phyloP scores from a whole-genome alignment of 257 asterid species.

The Solanum virginianum region DNA sequence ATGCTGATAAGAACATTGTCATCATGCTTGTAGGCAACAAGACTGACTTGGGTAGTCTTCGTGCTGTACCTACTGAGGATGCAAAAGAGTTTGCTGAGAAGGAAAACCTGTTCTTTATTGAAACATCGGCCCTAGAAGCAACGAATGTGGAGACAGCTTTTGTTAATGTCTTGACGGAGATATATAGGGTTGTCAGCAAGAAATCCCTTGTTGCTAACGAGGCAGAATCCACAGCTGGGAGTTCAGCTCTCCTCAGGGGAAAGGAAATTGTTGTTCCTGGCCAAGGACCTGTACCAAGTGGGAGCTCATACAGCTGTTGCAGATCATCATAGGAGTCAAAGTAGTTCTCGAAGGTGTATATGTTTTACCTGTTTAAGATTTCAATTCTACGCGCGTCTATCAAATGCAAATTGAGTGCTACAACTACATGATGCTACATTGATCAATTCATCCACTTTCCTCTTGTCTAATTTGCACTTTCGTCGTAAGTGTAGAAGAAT shows the following conservation, averaged over 20 bases:
- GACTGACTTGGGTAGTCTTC: constrained; percentile 52
- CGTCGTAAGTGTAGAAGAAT: background rate
- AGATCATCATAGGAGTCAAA: constrained; percentile 27
- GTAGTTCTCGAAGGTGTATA: background rate
- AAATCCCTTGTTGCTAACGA: constrained; percentile 71
- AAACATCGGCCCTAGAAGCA: constrained; percentile 83
- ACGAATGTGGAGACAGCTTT: constrained; percentile 82
- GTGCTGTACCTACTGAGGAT: constrained; percentile 64
- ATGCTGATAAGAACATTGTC: constrained; percentile 74
- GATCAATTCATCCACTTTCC: background rate
- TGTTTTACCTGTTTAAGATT: background rate
- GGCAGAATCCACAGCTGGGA: constrained; percentile 59
- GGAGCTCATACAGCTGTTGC: constrained; percentile 52
- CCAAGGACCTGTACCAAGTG: constrained; percentile 43
- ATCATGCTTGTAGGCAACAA: constrained; percentile 87
- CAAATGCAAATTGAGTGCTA: background rate
- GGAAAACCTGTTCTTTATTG: constrained; percentile 79
- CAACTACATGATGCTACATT: background rate
- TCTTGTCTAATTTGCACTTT: background rate
- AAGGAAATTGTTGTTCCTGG: constrained; percentile 54
- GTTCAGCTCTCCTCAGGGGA: constrained; percentile 62
- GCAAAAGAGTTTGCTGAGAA: constrained; percentile 80
- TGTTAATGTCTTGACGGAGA: constrained; percentile 48
- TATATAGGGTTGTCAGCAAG: constrained; percentile 66
- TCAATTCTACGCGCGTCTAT: background rate